phyloP scores from a whole-genome alignment of 2,329 filamentous ascomycete species.

The Microcyclospora pomicola region DNA sequence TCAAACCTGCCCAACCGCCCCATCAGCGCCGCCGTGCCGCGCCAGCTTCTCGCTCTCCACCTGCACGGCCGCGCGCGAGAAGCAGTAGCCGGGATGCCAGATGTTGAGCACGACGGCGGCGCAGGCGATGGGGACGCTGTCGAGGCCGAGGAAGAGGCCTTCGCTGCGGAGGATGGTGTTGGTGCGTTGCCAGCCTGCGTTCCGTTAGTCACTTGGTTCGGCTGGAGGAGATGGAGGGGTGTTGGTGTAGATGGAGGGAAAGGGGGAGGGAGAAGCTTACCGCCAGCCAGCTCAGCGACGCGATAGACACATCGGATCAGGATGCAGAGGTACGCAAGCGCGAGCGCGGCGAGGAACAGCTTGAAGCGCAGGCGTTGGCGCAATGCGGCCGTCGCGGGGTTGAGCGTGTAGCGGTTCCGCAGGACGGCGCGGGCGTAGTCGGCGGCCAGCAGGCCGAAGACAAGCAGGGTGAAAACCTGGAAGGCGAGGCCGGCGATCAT shows the following conservation, averaged over 20 bases:
- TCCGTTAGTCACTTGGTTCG: no score
- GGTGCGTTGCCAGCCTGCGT: conserved; percentile 2
- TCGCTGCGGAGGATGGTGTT: conserved; percentile 15
- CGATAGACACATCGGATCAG: conserved; percentile 18
- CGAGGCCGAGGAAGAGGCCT: conserved; percentile 17
- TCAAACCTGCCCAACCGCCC: background rate
- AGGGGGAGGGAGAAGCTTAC: conserved; percentile 6
- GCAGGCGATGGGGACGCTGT: conserved; percentile 21
- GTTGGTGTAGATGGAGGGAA: background rate
- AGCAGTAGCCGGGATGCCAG: conserved; percentile 21
- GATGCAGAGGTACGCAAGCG: conserved; percentile 15
- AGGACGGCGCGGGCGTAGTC: conserved; percentile 22
- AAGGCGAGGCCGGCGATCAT: conserved; percentile 45
- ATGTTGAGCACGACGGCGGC: conserved; percentile 18
- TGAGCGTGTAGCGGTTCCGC: conserved; percentile 10
- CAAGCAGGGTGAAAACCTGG: conserved; percentile 40
- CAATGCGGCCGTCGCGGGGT: conserved; percentile 19
- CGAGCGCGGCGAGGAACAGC: conserved; percentile 15
- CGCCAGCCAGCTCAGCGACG: conserved; percentile 17
- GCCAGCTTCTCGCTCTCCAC: background rate
- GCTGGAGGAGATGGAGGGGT: background rate
- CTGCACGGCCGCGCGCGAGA: conserved; percentile 6
- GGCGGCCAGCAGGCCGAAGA: conserved; percentile 30
- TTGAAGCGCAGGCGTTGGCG: conserved; percentile 20
- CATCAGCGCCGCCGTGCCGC: background rate